Conservation (phyloP, 805 yeast species). For the Saccharomycopsis javanensis region DNA sequence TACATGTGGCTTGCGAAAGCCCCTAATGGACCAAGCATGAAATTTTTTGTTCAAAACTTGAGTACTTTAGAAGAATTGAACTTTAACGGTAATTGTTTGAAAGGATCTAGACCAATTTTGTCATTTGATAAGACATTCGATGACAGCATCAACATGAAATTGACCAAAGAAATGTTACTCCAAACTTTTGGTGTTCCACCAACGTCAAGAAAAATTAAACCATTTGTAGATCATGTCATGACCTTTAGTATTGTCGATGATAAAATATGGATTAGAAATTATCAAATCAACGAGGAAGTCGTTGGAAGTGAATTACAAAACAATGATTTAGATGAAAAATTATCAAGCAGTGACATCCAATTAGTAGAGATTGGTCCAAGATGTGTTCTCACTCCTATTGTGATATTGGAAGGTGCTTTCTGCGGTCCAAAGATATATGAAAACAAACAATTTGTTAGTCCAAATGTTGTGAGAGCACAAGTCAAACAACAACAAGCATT, state of each 20-base stretch:
- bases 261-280: conserved; percentile 92
- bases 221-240: conserved; percentile 91
- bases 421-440: conserved; percentile 97
- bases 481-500: conserved; percentile 67
- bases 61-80: conserved; percentile 94
- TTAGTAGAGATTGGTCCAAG: conserved; percentile 96
- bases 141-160: conserved; percentile 46
- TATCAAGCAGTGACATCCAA: conserved; percentile 46
- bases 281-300: conserved; percentile 69
- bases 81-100: conserved; percentile 91
- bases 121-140: conserved; percentile 81
- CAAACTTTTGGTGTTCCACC: conserved; percentile 96
- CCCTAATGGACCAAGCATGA: conserved; percentile 95
- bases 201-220: conserved; percentile 81
- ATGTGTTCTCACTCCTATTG: conserved; percentile 83
- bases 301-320: conserved; percentile 40
- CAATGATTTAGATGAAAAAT: conserved; percentile 33
- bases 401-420: conserved; percentile 90
- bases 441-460: conserved; percentile 93
- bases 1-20: conserved; percentile 93
- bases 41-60: conserved; percentile 87
- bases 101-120: conserved; percentile 89
- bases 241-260: conserved; percentile 87
- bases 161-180: conserved; percentile 73
- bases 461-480: conserved; percentile 91